Evolutionary conservation across 2,329 filamentous ascomycete genomes (phyloP).

Genomic region (Diaporthe batatas): DNA sequence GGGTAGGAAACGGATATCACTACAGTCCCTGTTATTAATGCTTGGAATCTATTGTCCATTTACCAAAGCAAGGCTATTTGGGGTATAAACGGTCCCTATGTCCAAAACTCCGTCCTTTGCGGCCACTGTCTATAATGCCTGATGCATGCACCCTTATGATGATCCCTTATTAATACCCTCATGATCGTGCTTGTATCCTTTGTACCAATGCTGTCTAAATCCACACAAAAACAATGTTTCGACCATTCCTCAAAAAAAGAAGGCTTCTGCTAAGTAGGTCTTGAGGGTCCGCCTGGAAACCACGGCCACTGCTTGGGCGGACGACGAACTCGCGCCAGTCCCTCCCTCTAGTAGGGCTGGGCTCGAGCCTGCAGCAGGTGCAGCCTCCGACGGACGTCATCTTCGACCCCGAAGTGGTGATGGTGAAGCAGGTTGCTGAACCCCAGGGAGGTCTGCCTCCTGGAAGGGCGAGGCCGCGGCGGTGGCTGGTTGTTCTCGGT

Average conservation of each 20-base stretch:
- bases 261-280: neutral
- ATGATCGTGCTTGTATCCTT: neutral
- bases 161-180: slow-evolving; percentile 13
- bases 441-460: slow-evolving; percentile 46
- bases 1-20: too few species aligned
- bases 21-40: neutral
- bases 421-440: slow-evolving; percentile 44
- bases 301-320: slow-evolving; percentile 9
- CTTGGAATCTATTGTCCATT: slow-evolving; percentile 28
- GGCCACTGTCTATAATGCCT: slow-evolving; percentile 32
- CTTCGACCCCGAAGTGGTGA: slow-evolving; percentile 45
- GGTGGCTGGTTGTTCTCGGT: slow-evolving; percentile 43
- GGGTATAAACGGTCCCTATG: slow-evolving; percentile 40
- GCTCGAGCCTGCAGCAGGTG: slow-evolving; percentile 54
- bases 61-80: slow-evolving; percentile 26
- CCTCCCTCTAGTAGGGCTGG: slow-evolving; percentile 42
- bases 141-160: slow-evolving; percentile 14
- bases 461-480: slow-evolving; percentile 41
- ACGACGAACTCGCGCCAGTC: slow-evolving; percentile 36
- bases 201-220: slow-evolving; percentile 13
- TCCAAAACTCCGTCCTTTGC: slow-evolving; percentile 37
- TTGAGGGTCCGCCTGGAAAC: neutral
- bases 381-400: slow-evolving; percentile 52
- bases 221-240: neutral
- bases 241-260: neutral